A percentile compares a stretch with the other conserved stretches of the same genome.
Evolutionary conservation across 208 protist species (phyloP).

Genomic region (Lotmaria passim): DNA sequence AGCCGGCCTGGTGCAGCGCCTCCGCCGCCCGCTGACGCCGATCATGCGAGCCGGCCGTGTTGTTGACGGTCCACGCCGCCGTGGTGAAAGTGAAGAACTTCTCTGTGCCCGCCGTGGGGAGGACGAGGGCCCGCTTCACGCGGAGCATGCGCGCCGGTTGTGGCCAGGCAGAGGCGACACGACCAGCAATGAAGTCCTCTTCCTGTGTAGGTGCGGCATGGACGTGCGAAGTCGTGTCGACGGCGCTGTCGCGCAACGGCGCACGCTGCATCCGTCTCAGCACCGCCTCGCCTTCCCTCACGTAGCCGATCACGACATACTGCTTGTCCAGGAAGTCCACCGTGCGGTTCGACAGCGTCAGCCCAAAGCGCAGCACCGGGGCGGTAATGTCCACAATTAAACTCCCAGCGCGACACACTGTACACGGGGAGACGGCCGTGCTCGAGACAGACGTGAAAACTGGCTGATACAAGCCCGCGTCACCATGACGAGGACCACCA

Average conservation of each 20-base stretch:
- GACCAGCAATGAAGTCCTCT: conserved; percentile 15
- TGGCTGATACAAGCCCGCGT: conserved; percentile 2
- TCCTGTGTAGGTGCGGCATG: neutral
- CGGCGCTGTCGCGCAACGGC: conserved; percentile 15
- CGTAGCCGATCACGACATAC: conserved; percentile 63
- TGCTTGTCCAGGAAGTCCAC: conserved; percentile 64
- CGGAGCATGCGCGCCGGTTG: conserved; percentile 54
- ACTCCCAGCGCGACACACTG: conserved; percentile 39
- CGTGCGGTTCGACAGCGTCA: conserved; percentile 57
- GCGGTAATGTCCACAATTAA: conserved; percentile 52
- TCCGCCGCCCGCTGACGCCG: conserved; percentile 6
- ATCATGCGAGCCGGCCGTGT: conserved; percentile 7
- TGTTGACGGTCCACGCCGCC: conserved; percentile 11
- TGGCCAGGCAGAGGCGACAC: conserved; percentile 40
- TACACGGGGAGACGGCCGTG: conserved; percentile 10
- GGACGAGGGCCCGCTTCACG: conserved; percentile 62
- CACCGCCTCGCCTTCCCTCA: conserved; percentile 60
- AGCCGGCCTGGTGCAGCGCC: conserved; percentile 40
- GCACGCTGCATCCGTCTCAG: conserved; percentile 51
- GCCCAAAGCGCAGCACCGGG: conserved; percentile 43
- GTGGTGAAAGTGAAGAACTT: conserved; percentile 14
- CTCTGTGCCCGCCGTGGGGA: conserved; percentile 65
- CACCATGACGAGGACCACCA: too few relatives aligned
- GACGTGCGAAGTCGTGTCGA: neutral
- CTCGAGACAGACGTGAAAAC: conserved; percentile 5